phyloP scores from a whole-genome alignment of 257 asterid genomes.

The Mitragyna speciosa region DNA sequence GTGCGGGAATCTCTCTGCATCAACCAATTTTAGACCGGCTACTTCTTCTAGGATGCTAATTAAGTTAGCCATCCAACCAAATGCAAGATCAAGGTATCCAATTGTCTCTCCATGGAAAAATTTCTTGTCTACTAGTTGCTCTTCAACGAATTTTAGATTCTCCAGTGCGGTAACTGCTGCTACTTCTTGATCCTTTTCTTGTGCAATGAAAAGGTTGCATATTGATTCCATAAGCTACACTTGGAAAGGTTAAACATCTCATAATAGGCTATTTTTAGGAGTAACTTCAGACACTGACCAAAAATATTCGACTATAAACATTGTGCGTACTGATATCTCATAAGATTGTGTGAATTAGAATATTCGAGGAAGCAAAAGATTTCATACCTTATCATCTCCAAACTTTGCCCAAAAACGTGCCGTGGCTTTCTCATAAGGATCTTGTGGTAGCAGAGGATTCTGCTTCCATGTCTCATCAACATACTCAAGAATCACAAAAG shows the following conservation, averaged over 20 bases:
- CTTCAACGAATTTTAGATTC: constrained; percentile 45
- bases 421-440: constrained; percentile 59
- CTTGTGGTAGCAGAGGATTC: constrained; percentile 55
- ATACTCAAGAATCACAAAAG: constrained; percentile 72
- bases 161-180: constrained; percentile 30
- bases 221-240: constrained; percentile 49
- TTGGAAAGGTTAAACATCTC: not conserved
- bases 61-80: constrained; percentile 54
- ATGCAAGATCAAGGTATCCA: constrained; percentile 59
- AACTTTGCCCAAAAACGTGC: constrained; percentile 78
- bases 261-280: not conserved
- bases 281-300: not conserved
- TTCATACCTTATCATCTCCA: constrained; percentile 62
- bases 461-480: constrained; percentile 70
- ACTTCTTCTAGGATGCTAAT: constrained; percentile 48
- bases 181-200: constrained; percentile 44
- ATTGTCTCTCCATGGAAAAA: constrained; percentile 57
- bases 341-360: not conserved
- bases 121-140: constrained; percentile 51
- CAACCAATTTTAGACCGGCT: constrained; percentile 35
- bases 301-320: not conserved
- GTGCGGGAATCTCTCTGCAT: constrained; percentile 42
- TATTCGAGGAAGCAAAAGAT: not conserved
- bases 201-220: constrained; percentile 31
- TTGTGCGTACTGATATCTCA: not conserved